A percentile compares a stretch with the other conserved stretches of the same genome.
phyloP scores from a whole-genome alignment of 306 rosid species.

The Begonia fuchsioides region DNA sequence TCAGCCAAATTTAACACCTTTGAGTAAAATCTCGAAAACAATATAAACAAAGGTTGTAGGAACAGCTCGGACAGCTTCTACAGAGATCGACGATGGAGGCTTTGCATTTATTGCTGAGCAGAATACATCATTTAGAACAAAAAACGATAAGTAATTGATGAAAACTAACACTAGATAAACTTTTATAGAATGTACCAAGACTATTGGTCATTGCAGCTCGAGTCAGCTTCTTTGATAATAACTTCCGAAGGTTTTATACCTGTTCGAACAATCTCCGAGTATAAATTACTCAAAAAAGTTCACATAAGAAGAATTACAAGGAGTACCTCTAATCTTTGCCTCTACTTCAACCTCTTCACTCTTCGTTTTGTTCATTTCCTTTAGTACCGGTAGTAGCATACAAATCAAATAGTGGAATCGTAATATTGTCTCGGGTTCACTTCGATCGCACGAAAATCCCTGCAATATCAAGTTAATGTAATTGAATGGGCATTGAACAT shows the following conservation, averaged over 20 bases:
- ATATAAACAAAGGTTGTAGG: conserved; percentile 67
- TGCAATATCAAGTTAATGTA: conserved; percentile 16
- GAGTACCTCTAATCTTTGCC: conserved; percentile 49
- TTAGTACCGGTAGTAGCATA: conserved; percentile 77
- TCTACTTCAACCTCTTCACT: conserved; percentile 51
- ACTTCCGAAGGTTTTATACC: conserved; percentile 51
- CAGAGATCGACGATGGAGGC: conserved; percentile 64
- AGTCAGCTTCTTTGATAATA: conserved; percentile 56
- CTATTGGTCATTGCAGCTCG: conserved; percentile 28
- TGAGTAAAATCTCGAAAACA: conserved; percentile 46
- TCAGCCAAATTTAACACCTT: conserved; percentile 18
- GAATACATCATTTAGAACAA: conserved; percentile 14
- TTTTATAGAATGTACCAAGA: conserved; percentile 35
- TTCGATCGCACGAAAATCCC: conserved; percentile 47
- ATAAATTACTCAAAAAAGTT: not conserved
- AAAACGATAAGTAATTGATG: conserved; percentile 12
- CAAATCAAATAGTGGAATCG: conserved; percentile 74
- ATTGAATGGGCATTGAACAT: too few relatives aligned
- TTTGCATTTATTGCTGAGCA: conserved; percentile 70
- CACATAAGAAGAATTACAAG: not conserved
- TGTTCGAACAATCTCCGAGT: conserved; percentile 21
- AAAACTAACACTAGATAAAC: conserved; percentile 9
- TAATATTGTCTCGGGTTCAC: conserved; percentile 51
- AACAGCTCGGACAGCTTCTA: conserved; percentile 85
- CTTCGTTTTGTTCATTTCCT: conserved; percentile 59